Conservation (phyloP, 805 yeast species). For the Pichia nakasei region DNA sequence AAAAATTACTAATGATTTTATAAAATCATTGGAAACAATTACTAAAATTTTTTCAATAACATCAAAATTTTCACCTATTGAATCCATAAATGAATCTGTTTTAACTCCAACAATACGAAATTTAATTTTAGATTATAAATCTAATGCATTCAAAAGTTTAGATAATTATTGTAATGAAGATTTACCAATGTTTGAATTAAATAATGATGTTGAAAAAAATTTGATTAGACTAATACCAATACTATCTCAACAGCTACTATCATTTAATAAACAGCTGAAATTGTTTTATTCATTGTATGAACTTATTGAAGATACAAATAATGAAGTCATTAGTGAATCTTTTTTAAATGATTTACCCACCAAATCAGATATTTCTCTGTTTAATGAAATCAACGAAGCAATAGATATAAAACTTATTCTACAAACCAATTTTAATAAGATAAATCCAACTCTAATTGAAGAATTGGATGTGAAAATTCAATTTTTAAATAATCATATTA, state of each 20-base stretch:
- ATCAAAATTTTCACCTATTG: conserved; percentile 9
- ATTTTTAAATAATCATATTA: conserved; percentile 15
- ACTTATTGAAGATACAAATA: conserved; percentile 13
- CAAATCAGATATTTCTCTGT: conserved; percentile 15
- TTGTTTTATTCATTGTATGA: conserved; percentile 19
- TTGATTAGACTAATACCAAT: conserved; percentile 20
- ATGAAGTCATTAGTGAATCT: conserved; percentile 3
- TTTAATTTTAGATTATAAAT: conserved; percentile 17
- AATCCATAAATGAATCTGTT: conserved; percentile 11
- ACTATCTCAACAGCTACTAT: conserved; percentile 17
- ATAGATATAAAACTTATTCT: conserved; percentile 21
- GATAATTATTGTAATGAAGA: conserved; percentile 17
- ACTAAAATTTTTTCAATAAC: conserved; percentile 16
- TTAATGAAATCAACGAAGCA: conserved; percentile 13
- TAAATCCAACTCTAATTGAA: conserved; percentile 18
- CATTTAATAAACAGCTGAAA: conserved; percentile 16
- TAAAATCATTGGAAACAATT: conserved; percentile 20
- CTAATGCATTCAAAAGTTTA: conserved; percentile 12
- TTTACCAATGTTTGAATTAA: conserved; percentile 17
- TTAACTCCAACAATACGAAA: conserved; percentile 14
- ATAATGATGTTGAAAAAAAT: conserved; percentile 17
- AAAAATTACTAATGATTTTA: conserved; percentile 16
- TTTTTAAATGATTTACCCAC: conserved; percentile 21
- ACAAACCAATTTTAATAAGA: conserved; percentile 21
- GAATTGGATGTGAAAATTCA: conserved; percentile 23